A percentile compares a stretch with the other conserved stretches of the same genome.
These are phyloP conservation scores for Aspergillus arachidicola DNA, from an alignment of 2,329 filamentous ascomycete genomes.

Conservation along the genomic window DNA sequence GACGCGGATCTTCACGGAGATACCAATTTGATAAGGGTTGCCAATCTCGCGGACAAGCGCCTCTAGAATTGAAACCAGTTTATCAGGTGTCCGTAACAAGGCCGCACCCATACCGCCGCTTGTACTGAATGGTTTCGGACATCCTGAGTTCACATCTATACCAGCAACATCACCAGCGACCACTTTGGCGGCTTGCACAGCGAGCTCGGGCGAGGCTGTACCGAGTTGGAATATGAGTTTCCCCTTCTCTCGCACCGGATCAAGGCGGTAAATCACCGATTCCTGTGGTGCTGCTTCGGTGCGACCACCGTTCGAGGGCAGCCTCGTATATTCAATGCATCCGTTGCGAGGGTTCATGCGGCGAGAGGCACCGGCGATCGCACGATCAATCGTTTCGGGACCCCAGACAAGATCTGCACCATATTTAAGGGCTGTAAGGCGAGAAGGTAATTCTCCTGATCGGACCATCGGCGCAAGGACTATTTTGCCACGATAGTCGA, in stretches of 20 bases:
- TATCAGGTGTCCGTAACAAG: slow-evolving; percentile 80
- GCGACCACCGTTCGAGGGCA: slow-evolving; percentile 67
- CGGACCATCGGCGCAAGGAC: slow-evolving; percentile 98
- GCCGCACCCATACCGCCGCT: slow-evolving; percentile 94
- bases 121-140: slow-evolving; percentile 95
- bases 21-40: slow-evolving; percentile 79
- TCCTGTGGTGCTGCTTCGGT: slow-evolving; percentile 47
- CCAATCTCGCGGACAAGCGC: slow-evolving; percentile 79
- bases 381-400: slow-evolving; percentile 89
- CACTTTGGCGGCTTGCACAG: slow-evolving; percentile 80
- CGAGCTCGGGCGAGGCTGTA: slow-evolving; percentile 77
- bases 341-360: slow-evolving; percentile 73
- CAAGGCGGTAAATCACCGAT: slow-evolving; percentile 80
- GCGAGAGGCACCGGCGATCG: slow-evolving; percentile 84
- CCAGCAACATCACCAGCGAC: slow-evolving; percentile 87
- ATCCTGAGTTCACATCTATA: slow-evolving; percentile 98
- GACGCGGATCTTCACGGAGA: slow-evolving; percentile 95
- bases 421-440: slow-evolving; percentile 87
- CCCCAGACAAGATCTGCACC: slow-evolving; percentile 98
- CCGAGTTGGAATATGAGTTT: slow-evolving; percentile 90
- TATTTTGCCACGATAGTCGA: slow-evolving; percentile 91
- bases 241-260: slow-evolving; percentile 73
- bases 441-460: slow-evolving; percentile 91
- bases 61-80: slow-evolving; percentile 78
- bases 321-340: slow-evolving; percentile 82